Conservation (phyloP, 2,329 filamentous ascomycete genomes). For the Tolypocladium album region DNA sequence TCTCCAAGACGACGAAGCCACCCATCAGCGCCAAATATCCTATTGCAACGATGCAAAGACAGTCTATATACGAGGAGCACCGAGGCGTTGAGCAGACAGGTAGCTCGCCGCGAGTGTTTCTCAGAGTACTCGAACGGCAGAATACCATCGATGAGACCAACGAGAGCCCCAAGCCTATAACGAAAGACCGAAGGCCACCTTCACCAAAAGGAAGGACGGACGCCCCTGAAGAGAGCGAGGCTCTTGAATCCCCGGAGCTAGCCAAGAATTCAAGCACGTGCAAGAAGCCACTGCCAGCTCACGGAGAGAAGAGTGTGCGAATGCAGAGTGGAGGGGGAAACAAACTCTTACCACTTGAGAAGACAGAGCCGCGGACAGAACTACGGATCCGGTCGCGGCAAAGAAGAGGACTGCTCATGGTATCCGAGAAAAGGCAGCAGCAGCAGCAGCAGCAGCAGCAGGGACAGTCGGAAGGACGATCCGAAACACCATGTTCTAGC, state of each 20-base stretch:
- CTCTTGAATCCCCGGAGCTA: background rate
- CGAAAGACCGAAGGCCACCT: background rate
- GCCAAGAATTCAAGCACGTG: background rate
- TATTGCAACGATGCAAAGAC: background rate
- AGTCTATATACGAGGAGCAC: background rate
- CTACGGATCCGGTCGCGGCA: slow-evolving; percentile 35
- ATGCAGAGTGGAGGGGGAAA: background rate
- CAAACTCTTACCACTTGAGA: background rate
- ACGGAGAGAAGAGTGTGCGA: background rate
- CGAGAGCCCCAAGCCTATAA: background rate
- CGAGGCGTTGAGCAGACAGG: background rate
- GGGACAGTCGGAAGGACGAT: background rate
- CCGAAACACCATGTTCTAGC: background rate
- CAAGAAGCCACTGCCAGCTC: background rate
- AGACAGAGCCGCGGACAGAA: slow-evolving; percentile 26
- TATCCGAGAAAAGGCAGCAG: slow-evolving; percentile 23
- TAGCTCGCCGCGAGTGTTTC: background rate
- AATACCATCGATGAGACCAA: background rate
- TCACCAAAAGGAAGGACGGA: background rate
- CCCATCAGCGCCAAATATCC: background rate
- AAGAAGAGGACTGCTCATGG: slow-evolving; percentile 36
- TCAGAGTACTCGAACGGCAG: background rate
- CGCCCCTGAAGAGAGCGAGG: background rate
- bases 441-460: background rate
- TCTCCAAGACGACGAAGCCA: background rate